Evolutionary conservation across 2,329 filamentous ascomycete genomes (phyloP).

Genomic region (Paecilomyces fulvus): DNA sequence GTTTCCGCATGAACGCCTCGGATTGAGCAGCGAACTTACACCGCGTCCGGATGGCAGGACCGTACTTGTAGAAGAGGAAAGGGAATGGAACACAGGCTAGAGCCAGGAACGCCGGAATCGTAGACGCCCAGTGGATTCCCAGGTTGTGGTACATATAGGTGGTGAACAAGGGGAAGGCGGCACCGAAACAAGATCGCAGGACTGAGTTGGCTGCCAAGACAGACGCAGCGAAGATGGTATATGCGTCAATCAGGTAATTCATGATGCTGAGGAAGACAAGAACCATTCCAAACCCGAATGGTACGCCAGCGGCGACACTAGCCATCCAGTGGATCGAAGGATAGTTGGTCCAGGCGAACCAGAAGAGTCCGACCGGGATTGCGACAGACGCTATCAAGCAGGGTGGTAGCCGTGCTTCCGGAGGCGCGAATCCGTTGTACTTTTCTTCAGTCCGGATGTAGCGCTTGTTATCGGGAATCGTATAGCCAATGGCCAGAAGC

Average conservation of each 20-base stretch:
- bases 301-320: constrained; percentile 26
- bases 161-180: constrained; percentile 42
- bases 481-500: constrained; percentile 32
- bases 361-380: constrained; percentile 51
- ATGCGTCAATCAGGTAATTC: constrained; percentile 37
- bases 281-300: constrained; percentile 37
- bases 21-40: constrained; percentile 35
- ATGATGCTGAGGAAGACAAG: constrained; percentile 33
- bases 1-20: constrained; percentile 27
- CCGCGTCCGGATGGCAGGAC: constrained; percentile 28
- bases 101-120: constrained; percentile 39
- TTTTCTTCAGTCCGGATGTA: constrained; percentile 33
- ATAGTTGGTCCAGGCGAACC: constrained; percentile 53
- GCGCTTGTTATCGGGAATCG: constrained; percentile 34
- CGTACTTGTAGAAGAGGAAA: constrained; percentile 38
- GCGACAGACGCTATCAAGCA: constrained; percentile 41
- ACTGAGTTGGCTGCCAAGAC: constrained; percentile 39
- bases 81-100: constrained; percentile 37
- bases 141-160: constrained; percentile 36
- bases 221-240: constrained; percentile 36
- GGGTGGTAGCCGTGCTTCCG: constrained; percentile 48
- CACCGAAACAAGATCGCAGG: constrained; percentile 38
- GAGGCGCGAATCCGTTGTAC: constrained; percentile 51
- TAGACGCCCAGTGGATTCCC: constrained; percentile 42
- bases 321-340: constrained; percentile 33